Evolutionary conservation across 768 basidiomycete species (phyloP).

Genomic region (Pleurotus giganteus): DNA sequence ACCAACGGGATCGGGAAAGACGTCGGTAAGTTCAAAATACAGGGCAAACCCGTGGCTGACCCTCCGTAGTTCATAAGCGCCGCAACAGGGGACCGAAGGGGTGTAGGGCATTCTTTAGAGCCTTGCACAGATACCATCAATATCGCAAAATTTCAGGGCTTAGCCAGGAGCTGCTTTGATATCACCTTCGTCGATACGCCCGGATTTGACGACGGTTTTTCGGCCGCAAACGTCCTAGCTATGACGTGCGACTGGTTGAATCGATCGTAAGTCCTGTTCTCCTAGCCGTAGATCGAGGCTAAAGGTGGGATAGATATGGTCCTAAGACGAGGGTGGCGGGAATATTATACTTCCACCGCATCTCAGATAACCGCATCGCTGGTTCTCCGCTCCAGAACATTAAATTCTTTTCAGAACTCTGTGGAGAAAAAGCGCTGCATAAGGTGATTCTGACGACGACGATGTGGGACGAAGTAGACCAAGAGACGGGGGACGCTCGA

Average conservation of each 20-base stretch:
- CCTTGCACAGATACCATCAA: conserved; percentile 51
- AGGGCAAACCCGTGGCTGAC: background rate
- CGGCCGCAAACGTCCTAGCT: conserved; percentile 41
- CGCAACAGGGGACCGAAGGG: conserved; percentile 44
- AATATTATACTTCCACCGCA: conserved; percentile 51
- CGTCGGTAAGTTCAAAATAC: background rate
- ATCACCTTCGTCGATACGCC: conserved; percentile 56
- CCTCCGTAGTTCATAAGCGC: conserved; percentile 49
- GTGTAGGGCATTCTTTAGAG: conserved; percentile 43
- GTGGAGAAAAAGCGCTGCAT: conserved; percentile 40
- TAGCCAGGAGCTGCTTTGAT: conserved; percentile 31
- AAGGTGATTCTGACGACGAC: conserved; percentile 50
- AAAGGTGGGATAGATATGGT: conserved; percentile 18
- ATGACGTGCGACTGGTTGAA: conserved; percentile 43
- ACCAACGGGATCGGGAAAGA: background rate
- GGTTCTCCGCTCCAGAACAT: conserved; percentile 43
- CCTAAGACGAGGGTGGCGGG: conserved; percentile 29
- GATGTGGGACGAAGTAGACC: conserved; percentile 41
- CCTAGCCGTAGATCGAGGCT: too few species aligned
- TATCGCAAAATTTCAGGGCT: conserved; percentile 36
- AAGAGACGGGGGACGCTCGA: conserved; percentile 32
- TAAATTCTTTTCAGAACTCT: conserved; percentile 44
- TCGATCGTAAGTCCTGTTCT: background rate
- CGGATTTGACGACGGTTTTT: conserved; percentile 46
- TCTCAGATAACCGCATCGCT: conserved; percentile 48